Percentiles rank a stretch among this genome's conserved stretches.
Conservation (phyloP, 306 rosid species). For the Argentina anserina region DNA sequence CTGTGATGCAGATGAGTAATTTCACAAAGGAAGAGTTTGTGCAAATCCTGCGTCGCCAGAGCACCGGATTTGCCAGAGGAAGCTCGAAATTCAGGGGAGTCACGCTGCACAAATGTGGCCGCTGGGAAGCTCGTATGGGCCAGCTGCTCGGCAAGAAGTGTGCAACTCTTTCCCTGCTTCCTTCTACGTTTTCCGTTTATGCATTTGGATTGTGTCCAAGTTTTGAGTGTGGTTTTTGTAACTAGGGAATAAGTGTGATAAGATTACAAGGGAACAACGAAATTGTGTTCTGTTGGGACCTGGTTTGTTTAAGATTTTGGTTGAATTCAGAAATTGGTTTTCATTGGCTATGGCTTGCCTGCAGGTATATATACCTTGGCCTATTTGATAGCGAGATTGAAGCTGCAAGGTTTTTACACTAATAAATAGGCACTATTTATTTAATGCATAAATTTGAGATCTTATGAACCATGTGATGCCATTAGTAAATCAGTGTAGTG, state of each 20-base stretch:
- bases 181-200: not conserved
- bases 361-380: slow-evolving; percentile 95
- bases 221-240: not conserved
- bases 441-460: slow-evolving; percentile 18
- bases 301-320: not conserved
- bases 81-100: slow-evolving; percentile 93
- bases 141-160: slow-evolving; percentile 92
- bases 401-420: slow-evolving; percentile 80
- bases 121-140: slow-evolving; percentile 99
- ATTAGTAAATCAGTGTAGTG: slow-evolving; percentile 5
- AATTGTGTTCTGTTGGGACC: not conserved
- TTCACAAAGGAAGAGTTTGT: slow-evolving; percentile 86
- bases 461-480: slow-evolving; percentile 1
- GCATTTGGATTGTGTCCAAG: not conserved
- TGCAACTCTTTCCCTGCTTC: slow-evolving; percentile 13
- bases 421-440: slow-evolving; percentile 13
- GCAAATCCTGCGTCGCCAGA: slow-evolving; percentile 84
- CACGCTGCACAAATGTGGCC: slow-evolving; percentile 87
- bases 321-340: slow-evolving; percentile 28
- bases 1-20: slow-evolving; percentile 60
- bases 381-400: slow-evolving; percentile 87
- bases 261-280: not conserved
- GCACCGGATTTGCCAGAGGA: slow-evolving; percentile 91
- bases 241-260: not conserved
- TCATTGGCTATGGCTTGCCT: slow-evolving; percentile 38